Percentiles rank a stretch among this genome's conserved stretches.
These are phyloP conservation scores for Kokia cookei DNA, from an alignment of 441 rosid genomes.

Conservation along the genomic window DNA sequence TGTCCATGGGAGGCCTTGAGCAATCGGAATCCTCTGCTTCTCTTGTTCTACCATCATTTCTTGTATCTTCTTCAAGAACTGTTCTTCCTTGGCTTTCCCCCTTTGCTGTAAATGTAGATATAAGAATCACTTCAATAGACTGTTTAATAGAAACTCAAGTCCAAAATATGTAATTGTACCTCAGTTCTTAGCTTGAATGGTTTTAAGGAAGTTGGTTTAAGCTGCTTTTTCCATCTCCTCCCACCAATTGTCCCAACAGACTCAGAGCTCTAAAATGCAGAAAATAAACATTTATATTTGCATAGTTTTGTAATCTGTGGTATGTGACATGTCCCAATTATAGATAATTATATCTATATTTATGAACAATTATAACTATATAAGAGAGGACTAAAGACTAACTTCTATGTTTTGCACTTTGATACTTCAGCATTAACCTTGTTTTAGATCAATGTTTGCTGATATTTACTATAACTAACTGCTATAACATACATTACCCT, in stretches of 20 bases:
- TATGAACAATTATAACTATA: not conserved
- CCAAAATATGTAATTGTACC: conserved; percentile 31
- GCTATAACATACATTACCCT: too few species aligned
- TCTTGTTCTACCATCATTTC: conserved; percentile 67
- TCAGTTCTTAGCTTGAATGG: conserved; percentile 91
- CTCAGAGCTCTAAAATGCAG: conserved; percentile 56
- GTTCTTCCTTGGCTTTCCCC: conserved; percentile 83
- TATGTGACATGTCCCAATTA: not conserved
- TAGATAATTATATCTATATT: not conserved
- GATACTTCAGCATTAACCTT: too few species aligned
- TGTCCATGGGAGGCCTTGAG: conserved; percentile 98
- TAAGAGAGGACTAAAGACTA: not conserved
- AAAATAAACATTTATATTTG: not conserved
- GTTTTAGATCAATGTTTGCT: too few species aligned
- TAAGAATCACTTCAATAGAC: not conserved
- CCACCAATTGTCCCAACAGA: conserved; percentile 58
- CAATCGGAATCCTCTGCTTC: conserved; percentile 66
- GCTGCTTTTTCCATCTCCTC: conserved; percentile 69
- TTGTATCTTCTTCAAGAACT: conserved; percentile 65
- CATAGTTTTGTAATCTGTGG: not conserved
- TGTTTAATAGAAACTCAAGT: not conserved
- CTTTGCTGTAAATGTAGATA: conserved; percentile 53
- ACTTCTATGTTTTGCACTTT: not conserved
- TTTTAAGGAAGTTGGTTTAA: conserved; percentile 55
- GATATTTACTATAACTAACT: too few species aligned